Conservation (phyloP, 495 filamentous ascomycete genomes). For the Lasiosphaeria miniovina region DNA sequence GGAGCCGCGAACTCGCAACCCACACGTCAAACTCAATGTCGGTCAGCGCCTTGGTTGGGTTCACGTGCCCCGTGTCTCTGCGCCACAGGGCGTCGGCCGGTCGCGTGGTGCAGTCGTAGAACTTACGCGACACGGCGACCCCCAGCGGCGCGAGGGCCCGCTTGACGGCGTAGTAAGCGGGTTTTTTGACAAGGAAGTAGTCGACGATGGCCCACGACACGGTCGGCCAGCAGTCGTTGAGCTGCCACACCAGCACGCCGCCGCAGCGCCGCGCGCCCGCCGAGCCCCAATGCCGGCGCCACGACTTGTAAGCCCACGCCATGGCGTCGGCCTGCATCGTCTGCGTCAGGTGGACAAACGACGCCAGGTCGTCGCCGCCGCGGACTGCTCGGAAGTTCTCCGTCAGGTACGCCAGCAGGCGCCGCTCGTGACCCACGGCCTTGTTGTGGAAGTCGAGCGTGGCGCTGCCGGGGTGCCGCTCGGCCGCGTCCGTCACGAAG, state of each 20-base stretch:
- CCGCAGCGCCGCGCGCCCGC: constrained; percentile 64
- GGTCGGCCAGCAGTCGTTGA: constrained; percentile 89
- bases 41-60: constrained; percentile 45
- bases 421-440: constrained; percentile 71
- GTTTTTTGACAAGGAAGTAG: constrained; percentile 71
- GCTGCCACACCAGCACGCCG: constrained; percentile 86
- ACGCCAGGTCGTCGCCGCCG: constrained; percentile 35
- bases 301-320: constrained; percentile 70
- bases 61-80: constrained; percentile 40
- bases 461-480: constrained; percentile 68
- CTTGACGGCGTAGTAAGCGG: constrained; percentile 72
- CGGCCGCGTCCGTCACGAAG: constrained; percentile 59
- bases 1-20: constrained; percentile 57
- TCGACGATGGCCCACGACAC: constrained; percentile 79
- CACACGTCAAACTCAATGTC: constrained; percentile 64
- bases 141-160: constrained; percentile 64
- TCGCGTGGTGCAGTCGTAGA: constrained; percentile 57
- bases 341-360: constrained; percentile 74
- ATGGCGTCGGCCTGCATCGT: constrained; percentile 78
- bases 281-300: constrained; percentile 67
- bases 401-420: constrained; percentile 70
- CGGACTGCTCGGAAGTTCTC: constrained; percentile 62
- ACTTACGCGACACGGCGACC: constrained; percentile 63
- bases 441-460: constrained; percentile 86
- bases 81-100: constrained; percentile 27